Percentiles rank a stretch among this genome's conserved stretches.
These are phyloP conservation scores for Mortierella sp. DNA, from an alignment of 371 early-diverging fungal species.

Conservation along the genomic window DNA sequence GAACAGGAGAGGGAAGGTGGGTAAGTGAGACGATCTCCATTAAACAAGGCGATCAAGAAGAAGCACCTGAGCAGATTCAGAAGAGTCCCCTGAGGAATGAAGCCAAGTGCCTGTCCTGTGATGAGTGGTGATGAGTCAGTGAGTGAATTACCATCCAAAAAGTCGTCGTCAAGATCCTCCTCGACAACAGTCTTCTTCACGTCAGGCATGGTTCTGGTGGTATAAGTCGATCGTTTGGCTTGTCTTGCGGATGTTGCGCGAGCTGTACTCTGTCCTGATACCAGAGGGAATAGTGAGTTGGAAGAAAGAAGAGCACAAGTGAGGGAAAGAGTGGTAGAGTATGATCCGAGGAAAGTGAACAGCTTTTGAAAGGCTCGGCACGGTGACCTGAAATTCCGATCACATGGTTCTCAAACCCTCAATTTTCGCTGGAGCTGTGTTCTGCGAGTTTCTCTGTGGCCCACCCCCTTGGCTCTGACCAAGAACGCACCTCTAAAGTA, in stretches of 20 bases:
- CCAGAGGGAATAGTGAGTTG: not conserved
- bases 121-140: not conserved
- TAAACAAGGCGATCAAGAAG: not conserved
- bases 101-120: not conserved
- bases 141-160: conserved; percentile 42
- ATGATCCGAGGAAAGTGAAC: conserved; percentile 1
- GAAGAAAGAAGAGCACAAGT: not conserved
- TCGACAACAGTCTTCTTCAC: conserved; percentile 46
- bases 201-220: conserved; percentile 34
- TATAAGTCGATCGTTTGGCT: not conserved
- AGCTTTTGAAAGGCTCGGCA: not conserved
- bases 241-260: not conserved
- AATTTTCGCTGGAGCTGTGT: too few relatives aligned
- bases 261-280: conserved; percentile 3
- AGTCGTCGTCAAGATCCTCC: conserved; percentile 54
- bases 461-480: not conserved
- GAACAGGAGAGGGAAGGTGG: not conserved
- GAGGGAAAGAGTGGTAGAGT: not conserved
- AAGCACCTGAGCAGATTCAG: not conserved
- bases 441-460: too few relatives aligned
- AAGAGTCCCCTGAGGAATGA: not conserved
- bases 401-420: conserved; percentile 5
- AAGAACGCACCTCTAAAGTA: too few relatives aligned
- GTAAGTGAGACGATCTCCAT: not conserved
- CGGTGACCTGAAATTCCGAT: not conserved